Conservation (phyloP, 2,329 filamentous ascomycete genomes). For the Zymoseptoria pseudotritici region DNA sequence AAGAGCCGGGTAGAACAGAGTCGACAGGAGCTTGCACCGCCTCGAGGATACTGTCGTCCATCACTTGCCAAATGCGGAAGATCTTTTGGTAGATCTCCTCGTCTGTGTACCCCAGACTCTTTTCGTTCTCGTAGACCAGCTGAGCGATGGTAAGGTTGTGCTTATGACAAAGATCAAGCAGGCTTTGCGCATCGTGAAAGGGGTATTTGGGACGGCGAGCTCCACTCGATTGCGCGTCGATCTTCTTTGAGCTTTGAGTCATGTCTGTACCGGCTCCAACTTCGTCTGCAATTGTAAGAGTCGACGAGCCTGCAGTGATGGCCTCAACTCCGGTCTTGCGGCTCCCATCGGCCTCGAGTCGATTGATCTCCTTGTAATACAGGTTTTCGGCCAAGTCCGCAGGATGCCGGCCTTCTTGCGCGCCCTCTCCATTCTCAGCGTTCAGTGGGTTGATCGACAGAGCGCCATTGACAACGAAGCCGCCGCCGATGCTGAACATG, state of each 20-base stretch:
- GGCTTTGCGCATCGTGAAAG: slow-evolving; percentile 42
- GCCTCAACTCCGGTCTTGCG: slow-evolving; percentile 41
- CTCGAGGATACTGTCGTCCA: slow-evolving; percentile 46
- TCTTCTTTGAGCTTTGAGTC: neutral
- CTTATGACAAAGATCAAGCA: slow-evolving; percentile 42
- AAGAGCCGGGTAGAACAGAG: slow-evolving; percentile 39
- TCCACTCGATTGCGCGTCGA: neutral
- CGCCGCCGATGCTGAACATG: slow-evolving; percentile 47
- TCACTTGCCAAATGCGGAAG: slow-evolving; percentile 45
- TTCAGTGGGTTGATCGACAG: slow-evolving; percentile 35
- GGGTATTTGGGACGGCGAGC: slow-evolving; percentile 37
- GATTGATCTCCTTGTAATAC: slow-evolving; percentile 46
- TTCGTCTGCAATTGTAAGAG: neutral
- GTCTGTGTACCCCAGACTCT: slow-evolving; percentile 45
- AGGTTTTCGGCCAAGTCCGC: slow-evolving; percentile 46
- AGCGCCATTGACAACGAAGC: slow-evolving; percentile 46
- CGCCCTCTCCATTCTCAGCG: slow-evolving; percentile 16
- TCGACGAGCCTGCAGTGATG: slow-evolving; percentile 25
- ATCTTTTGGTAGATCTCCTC: slow-evolving; percentile 44
- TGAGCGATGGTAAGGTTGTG: slow-evolving; percentile 48
- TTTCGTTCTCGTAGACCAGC: slow-evolving; percentile 47
- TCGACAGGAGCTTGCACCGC: slow-evolving; percentile 42
- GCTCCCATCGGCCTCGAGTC: slow-evolving; percentile 41
- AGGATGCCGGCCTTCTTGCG: slow-evolving; percentile 30
- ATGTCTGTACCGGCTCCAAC: neutral